Conservation (phyloP, 2,329 filamentous ascomycete genomes). For the Ophiostoma novo-ulmi region DNA sequence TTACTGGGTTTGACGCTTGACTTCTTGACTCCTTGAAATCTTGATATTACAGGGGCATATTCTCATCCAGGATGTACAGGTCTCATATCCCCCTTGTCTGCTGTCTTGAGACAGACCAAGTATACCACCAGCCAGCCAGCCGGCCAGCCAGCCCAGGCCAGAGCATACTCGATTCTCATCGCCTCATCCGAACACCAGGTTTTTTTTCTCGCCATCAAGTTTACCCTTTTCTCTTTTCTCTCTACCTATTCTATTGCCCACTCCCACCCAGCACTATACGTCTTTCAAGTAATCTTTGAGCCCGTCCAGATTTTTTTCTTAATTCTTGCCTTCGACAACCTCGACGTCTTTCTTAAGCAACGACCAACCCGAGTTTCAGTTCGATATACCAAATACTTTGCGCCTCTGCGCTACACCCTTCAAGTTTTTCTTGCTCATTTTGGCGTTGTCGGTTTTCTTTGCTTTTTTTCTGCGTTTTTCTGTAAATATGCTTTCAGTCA, state of each 20-base stretch:
- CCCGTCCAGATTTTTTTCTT: background rate
- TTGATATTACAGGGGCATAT: constrained; percentile 13
- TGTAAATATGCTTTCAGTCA: background rate
- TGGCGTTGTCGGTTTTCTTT: background rate
- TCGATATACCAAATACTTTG: background rate
- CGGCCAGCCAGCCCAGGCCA: background rate
- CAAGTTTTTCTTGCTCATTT: background rate
- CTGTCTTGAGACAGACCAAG: background rate
- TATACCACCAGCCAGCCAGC: background rate
- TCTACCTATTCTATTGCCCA: background rate
- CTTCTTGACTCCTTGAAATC: constrained; percentile 5
- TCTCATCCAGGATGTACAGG: constrained; percentile 22
- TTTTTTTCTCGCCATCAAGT: background rate
- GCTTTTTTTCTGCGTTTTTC: background rate
- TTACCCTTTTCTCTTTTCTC: background rate
- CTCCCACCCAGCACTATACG: background rate
- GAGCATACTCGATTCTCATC: background rate
- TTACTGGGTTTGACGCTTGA: constrained; percentile 15
- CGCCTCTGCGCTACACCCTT: background rate
- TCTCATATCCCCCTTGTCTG: constrained; percentile 6
- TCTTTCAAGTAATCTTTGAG: background rate
- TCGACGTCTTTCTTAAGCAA: background rate
- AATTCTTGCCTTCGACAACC: background rate
- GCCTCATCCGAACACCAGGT: background rate
- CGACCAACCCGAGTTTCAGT: background rate